These are phyloP conservation scores for Paramyrothecium roridum DNA, from an alignment of 2,329 filamentous ascomycete species.

Conservation along the genomic window DNA sequence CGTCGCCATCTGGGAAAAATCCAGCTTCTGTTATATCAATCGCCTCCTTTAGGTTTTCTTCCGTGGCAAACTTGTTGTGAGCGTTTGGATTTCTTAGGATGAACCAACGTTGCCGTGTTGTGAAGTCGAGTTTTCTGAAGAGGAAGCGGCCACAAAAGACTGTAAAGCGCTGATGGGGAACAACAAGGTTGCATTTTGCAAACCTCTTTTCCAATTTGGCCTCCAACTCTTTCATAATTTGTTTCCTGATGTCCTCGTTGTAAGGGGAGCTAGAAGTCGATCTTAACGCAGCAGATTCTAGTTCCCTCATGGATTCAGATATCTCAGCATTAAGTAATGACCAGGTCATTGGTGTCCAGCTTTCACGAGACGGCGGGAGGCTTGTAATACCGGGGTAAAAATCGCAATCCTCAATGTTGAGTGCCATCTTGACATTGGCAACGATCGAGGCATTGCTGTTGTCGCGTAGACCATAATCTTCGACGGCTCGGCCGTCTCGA, in stretches of 20 bases:
- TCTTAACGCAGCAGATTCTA: background rate
- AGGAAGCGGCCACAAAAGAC: slow-evolving; percentile 17
- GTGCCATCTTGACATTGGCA: background rate
- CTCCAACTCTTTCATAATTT: slow-evolving; percentile 35
- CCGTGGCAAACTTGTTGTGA: slow-evolving; percentile 11
- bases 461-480: slow-evolving; percentile 15
- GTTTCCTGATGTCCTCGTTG: slow-evolving; percentile 37
- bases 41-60: slow-evolving; percentile 23
- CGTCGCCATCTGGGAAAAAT: background rate
- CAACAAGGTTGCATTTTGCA: slow-evolving; percentile 44
- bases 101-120: slow-evolving; percentile 19
- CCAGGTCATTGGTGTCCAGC: background rate
- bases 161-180: slow-evolving; percentile 32
- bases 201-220: slow-evolving; percentile 43
- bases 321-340: background rate
- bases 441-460: background rate
- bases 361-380: background rate
- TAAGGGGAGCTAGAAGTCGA: background rate
- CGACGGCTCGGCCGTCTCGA: slow-evolving; percentile 23
- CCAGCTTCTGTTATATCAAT: slow-evolving; percentile 23
- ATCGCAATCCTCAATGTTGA: slow-evolving; percentile 5
- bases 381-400: slow-evolving; percentile 2
- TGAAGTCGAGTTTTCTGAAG: slow-evolving; percentile 22
- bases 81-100: slow-evolving; percentile 3
- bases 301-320: background rate